Evolutionary conservation across 2,329 filamentous ascomycete genomes (phyloP), one percentile per base, ranked within the genome.

Genomic region (Setomelanomma holmii): DNA sequence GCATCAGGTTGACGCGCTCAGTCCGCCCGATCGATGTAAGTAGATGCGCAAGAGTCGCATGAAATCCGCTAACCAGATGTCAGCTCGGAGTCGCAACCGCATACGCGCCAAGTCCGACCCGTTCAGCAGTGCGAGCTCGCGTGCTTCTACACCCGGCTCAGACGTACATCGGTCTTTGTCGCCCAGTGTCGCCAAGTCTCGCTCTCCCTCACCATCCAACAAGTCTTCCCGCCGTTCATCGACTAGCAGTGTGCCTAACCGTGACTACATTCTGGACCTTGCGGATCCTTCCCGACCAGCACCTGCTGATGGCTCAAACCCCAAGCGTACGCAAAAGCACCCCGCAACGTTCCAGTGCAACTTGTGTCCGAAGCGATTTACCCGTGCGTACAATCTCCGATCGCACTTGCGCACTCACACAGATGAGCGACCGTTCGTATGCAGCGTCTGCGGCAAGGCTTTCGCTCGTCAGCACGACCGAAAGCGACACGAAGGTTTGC

Each of bases 391-490:
- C 78, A 99, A 99, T 69, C 79, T 99, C 48, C 90, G 95, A 12
- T 98, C 93, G 38, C 95, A 99, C 78, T 77, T 98, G 53, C 89
- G 95, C 40, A 99, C 95, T 0, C 95, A 99, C 71, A 99, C 95
- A 0, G 95, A 99, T 68, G 95, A 99, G 79, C 86, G 95, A 41
- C 95, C 95, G 0, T 99, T 98, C 68, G 93, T 98, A 2, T 99
- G 95, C 71, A 97, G 91, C 0, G 91, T 98, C 7, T 99, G 95
- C 64, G 91, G 91, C 45, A 99, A 99, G 75, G 95, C 95, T 0
- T 99, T 99, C 77, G 95, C 95, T 5, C 89, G 95, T 21, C 95
- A 99, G 71, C 95, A 99, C 71, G 95, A 99, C 73, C 89, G 95
- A 40, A 99, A 99, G 77, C 89, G 95, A 34, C 95, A 99, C 75